Percentiles rank a stretch among this genome's conserved stretches.
These are phyloP conservation scores for California macrophylla DNA, from an alignment of 441 rosid species.

Conservation along the genomic window DNA sequence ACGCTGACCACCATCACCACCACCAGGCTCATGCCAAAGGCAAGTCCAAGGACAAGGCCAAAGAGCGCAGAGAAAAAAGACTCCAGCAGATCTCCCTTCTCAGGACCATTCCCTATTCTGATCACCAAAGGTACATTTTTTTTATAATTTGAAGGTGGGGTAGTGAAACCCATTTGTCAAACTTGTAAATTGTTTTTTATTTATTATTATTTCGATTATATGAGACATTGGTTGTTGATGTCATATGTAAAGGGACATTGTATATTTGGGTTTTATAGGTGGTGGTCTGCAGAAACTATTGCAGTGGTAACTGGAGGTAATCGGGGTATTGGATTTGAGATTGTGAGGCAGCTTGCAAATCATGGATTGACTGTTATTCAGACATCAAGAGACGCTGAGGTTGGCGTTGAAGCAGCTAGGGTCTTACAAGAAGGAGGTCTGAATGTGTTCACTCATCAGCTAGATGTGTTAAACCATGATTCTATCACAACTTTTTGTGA, in stretches of 20 bases:
- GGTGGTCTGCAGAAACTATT: conserved; percentile 80
- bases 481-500: conserved; percentile 46
- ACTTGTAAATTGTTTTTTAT: neutral
- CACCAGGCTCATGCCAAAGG: neutral
- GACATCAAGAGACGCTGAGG: conserved; percentile 57
- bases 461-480: conserved; percentile 45
- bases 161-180: conserved; percentile 7
- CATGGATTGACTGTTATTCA: conserved; percentile 72
- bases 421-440: conserved; percentile 58
- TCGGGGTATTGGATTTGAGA: conserved; percentile 83
- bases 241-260: neutral
- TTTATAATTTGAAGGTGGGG: neutral
- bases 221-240: neutral
- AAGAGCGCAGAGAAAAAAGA: conserved; percentile 70
- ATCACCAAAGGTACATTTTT: conserved; percentile 52
- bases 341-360: conserved; percentile 63
- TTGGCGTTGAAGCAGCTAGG: conserved; percentile 53
- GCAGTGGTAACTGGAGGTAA: conserved; percentile 88
- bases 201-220: too few species aligned
- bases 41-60: conserved; percentile 27
- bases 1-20: neutral
- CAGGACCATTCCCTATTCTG: conserved; percentile 79
- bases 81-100: conserved; percentile 77
- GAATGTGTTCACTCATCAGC: conserved; percentile 56
- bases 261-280: conserved; percentile 32